These are phyloP conservation scores for Pythium folliculosum DNA, from an alignment of 352 stramenopile genomes.

Conservation along the genomic window DNA sequence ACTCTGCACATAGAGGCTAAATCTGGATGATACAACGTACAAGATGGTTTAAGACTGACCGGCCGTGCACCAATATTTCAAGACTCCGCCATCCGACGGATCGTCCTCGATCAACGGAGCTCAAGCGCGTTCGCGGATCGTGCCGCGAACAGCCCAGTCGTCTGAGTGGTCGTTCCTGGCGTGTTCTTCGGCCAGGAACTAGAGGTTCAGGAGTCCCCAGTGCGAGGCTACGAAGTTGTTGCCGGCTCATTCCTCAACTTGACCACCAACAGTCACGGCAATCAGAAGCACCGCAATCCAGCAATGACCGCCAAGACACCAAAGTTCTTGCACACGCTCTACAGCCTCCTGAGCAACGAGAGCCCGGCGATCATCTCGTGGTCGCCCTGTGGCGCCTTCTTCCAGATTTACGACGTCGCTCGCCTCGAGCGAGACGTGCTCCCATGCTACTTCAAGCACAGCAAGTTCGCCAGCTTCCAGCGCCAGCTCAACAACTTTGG, in stretches of 20 bases:
- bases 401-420: conserved; percentile 63
- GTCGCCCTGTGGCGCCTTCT: conserved; percentile 58
- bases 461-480: conserved; percentile 91
- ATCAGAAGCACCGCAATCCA: background rate
- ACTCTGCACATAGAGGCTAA: no score
- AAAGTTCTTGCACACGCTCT: conserved; percentile 76
- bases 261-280: no score
- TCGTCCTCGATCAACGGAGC: background rate
- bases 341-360: conserved; percentile 67
- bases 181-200: conserved; percentile 3
- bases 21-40: no score
- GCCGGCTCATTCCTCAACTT: no score
- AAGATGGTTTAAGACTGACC: no score
- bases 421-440: conserved; percentile 72
- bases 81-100: background rate
- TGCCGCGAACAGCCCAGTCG: background rate
- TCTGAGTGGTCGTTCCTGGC: background rate
- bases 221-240: background rate
- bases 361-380: conserved; percentile 63
- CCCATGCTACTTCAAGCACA: conserved; percentile 93
- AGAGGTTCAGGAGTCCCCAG: background rate
- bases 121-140: background rate
- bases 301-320: conserved; percentile 19
- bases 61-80: background rate
- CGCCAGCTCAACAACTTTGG: conserved; percentile 93